Evolutionary conservation across 805 yeast genomes (phyloP).

Genomic region (Yamadazyma endophytica): DNA sequence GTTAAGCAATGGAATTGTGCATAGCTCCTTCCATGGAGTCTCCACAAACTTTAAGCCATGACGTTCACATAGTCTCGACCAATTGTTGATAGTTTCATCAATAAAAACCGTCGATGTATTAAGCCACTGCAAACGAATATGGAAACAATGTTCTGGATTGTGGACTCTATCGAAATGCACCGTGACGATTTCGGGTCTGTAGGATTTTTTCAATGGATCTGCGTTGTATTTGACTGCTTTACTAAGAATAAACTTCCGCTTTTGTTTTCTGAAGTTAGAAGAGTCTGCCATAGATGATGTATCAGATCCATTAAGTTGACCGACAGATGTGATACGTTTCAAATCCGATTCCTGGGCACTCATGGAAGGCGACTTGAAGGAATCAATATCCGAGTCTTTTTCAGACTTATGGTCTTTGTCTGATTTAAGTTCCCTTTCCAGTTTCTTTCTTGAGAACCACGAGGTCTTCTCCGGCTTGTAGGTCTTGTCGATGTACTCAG

Average conservation of each 20-base stretch:
- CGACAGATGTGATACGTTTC: conserved; percentile 15
- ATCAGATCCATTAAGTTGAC: conserved; percentile 15
- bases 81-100: conserved; percentile 34
- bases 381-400: conserved; percentile 24
- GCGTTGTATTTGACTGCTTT: conserved; percentile 65
- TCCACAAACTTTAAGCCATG: conserved; percentile 78
- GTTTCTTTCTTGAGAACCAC: conserved; percentile 31
- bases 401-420: conserved; percentile 15
- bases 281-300: conserved; percentile 24
- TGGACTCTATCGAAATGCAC: conserved; percentile 91
- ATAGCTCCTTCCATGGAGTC: conserved; percentile 85
- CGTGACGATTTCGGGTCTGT: conserved; percentile 70
- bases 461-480: conserved; percentile 14
- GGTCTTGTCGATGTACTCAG: conserved; percentile 44
- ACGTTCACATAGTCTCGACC: conserved; percentile 81
- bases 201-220: conserved; percentile 69
- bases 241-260: conserved; percentile 54
- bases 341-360: conserved; percentile 18
- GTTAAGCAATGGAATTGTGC: conserved; percentile 67
- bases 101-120: conserved; percentile 73
- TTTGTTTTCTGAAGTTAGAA: conserved; percentile 17
- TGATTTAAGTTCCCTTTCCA: conserved; percentile 11
- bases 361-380: conserved; percentile 22
- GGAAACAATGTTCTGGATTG: conserved; percentile 93
- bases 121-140: conserved; percentile 87